Evolutionary conservation across 1,139 yeast genomes (phyloP), one percentile per base, ranked within the genome.

Genomic region (Scheffersomyces quercinus): DNA sequence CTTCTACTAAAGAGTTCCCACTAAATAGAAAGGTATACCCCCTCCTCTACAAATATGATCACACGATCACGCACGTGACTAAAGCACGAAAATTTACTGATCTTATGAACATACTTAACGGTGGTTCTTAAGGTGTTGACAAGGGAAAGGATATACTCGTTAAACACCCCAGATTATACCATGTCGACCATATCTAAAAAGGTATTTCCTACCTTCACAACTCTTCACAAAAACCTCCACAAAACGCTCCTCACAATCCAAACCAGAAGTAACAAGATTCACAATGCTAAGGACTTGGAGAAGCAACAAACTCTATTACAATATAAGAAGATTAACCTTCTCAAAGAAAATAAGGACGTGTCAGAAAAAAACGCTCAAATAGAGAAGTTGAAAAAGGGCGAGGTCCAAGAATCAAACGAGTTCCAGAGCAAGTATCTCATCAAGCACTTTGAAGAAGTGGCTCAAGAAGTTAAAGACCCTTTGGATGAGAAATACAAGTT

Each of bases 291-390:
- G 39, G 75, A 77, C 20, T 37, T 69, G 11, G 79, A 79, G 55
- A 79, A 75, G 50, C 73, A 73, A 46, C 68, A 73, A 37, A 81
- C 88, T 0, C 51, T 77, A 37, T 63, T 82, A 33, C 75, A 76
- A 36, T 83, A 83, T 58, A 73, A 77, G 53, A 77, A 79, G 56
- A 60, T 82, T 55, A 82, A 80, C 48, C 59, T 73, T 31, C 58
- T 76, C 41, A 70, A 67, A 40, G 61, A 68, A 26, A 73, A 75
- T 6, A 64, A 75, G 49, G 68, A 76, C 11, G 56, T 64, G 9
- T 47, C 53, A 6, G 72, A 67, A 28, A 54, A 74, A n/a, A 68
- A 68, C 28, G 45, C 52, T 15, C 58, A 70, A 43, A 52, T 74
- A 32, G 55, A 56, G 16, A 52, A 54, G 7, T 51, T 75, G 40